Conservation (phyloP, 2,329 filamentous ascomycete species). For the Endoconidiophora laricicola region DNA sequence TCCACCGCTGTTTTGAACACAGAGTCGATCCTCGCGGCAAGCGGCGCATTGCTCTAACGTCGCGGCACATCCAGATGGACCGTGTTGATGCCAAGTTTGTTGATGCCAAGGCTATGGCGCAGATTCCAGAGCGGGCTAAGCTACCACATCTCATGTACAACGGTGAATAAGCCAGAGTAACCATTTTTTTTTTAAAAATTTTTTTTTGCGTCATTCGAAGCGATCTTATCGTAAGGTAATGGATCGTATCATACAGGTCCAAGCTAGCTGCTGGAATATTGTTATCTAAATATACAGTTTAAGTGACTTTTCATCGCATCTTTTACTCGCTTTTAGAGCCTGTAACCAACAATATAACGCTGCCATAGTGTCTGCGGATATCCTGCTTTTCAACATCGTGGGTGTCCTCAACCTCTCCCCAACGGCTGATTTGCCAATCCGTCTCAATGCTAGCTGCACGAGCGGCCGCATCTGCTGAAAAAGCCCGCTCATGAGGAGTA, state of each 20-base stretch:
- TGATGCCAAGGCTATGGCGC: slow-evolving; percentile 15
- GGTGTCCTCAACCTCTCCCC: slow-evolving; percentile 96
- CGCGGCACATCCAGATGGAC: slow-evolving; percentile 31
- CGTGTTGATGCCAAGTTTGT: slow-evolving; percentile 20
- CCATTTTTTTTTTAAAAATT: too few relatives aligned
- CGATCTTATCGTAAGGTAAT: too few relatives aligned
- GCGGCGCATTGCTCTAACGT: slow-evolving; percentile 40
- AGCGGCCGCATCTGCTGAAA: slow-evolving; percentile 71
- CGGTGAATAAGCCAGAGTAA: not conserved
- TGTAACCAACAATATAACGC: slow-evolving; percentile 64
- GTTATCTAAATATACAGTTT: not conserved
- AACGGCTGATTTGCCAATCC: slow-evolving; percentile 72
- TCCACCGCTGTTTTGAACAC: slow-evolving; percentile 46
- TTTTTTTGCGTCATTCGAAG: too few relatives aligned
- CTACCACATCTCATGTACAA: slow-evolving; percentile 2
- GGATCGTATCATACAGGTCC: not conserved
- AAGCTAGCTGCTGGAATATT: not conserved
- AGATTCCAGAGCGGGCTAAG: slow-evolving; percentile 18
- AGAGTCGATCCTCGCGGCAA: slow-evolving; percentile 32
- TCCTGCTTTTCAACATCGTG: slow-evolving; percentile 95
- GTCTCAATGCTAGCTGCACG: slow-evolving; percentile 69
- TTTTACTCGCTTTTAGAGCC: slow-evolving; percentile 24
- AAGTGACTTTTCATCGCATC: not conserved
- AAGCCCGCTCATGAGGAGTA: slow-evolving; percentile 26
- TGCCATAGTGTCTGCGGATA: slow-evolving; percentile 70